Evolutionary conservation across 1,139 yeast species (phyloP), one percentile per base, ranked within the genome.

Genomic region (Protomyces pachydermus): DNA sequence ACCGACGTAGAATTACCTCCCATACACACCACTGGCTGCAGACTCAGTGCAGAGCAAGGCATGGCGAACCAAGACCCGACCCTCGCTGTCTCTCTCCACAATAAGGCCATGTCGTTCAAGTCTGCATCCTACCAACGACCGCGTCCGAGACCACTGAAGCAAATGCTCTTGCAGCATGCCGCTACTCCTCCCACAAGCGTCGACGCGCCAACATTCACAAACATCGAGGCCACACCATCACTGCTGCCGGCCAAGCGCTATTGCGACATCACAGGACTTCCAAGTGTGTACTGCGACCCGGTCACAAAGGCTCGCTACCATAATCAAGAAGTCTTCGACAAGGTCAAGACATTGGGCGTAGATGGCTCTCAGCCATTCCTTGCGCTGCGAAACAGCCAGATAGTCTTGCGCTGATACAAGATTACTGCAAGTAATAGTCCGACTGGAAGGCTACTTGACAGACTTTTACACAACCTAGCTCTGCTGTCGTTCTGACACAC

Each of bases 321-420:
- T 75, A 86, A 93, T 72, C 85, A 84, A 60, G 98, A 93, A 74
- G 85, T 95, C 39, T 93, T 84, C 74, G 88, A 86, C 65, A 88
- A 90, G 32, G 83, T 88, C 66, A 85, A 85, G 73, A 83, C 84
- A 67, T 83, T 93, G 84, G 86, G 91, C 1, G 88, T 95, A 1
- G 96, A 97, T 34, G 89, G 88, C 20, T 98, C 93, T 75, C 98
- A 93, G 75, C 96, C 90, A 74, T 93, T 91, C 73, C 79, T 93
- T 72, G 88, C 88, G 70, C 78, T 93, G 68, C 81, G 98, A 51
- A 70, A 91, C 90, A 56, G 98, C 97, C 50, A 88, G 91, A 91
- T 91, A 25, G 84, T 91, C 8, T 79, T 91, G 42, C 32, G 32
- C 32, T 28, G 32, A 28, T 28, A 1, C 32, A 28, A 28, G 32